Base-by-base conservation (phyloP, 108 stramenopile genomes). In the Cyclotella kingstonii region DNA sequence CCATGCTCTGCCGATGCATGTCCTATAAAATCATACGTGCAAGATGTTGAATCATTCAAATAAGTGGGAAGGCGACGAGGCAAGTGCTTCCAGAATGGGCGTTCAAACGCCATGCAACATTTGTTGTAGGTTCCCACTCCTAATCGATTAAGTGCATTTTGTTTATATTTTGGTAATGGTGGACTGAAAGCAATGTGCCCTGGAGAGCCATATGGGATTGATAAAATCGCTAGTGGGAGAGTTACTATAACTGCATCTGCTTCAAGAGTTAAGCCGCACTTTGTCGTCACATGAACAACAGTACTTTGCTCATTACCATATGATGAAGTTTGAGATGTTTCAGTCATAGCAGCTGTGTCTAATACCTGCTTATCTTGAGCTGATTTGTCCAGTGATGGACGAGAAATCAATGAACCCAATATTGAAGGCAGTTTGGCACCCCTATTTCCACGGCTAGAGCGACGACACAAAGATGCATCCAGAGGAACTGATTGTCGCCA, bases 61-160 rank as follows among this genome's bases (percentile, higher is more conserved):
- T 57, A 44, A 18, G 17, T 28, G 0, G 29, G 44, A 2, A 62
- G 34, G 31, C 44, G 67, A 17, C 67, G 67, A 7, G 57, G 58
- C 21, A 69, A 30, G 29, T 62, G 68, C 22, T 61, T 64, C 90
- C 90, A 91, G 59, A 91, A 91, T 45, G 79, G 81, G 22, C 41
- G 59, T 22, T 72, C 58, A 61, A 89, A 91, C 10, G 89, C 83
- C 53, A 90, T 82, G 43, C 78, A 82, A 41, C 92, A 92, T 57
- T 91, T 94, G 70, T 95, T 93, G 19, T 91, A 76, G n/a, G 86
- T 46, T 0, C 89, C 90, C 39, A 90, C 89, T 27, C 96, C 94
- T 48, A 97, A 46, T 46, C 83, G 69, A 33, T 72, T 54, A 38
- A 97, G 80, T 48, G 96, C 94, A 42, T 66, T 67, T 45, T 49